Conservation (phyloP, 345 rosid species). For the Dovyalis caffra region DNA sequence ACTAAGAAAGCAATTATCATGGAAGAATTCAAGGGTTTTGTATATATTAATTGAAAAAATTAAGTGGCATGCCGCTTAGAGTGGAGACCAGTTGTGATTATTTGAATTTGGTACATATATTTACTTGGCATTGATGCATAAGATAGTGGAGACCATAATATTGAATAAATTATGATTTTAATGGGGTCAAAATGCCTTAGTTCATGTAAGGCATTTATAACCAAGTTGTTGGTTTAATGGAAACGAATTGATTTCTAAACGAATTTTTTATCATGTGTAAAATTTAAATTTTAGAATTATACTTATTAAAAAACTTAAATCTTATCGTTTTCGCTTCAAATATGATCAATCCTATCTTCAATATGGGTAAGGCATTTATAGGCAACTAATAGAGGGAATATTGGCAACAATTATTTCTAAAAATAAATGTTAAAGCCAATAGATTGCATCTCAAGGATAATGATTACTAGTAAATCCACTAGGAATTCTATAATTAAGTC, state of each 20-base stretch:
- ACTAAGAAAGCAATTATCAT: not conserved
- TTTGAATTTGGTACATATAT: not conserved
- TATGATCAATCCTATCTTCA: too few relatives aligned
- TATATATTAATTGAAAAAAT: not conserved
- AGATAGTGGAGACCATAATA: not conserved
- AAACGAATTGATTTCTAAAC: too few relatives aligned
- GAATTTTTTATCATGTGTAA: too few relatives aligned
- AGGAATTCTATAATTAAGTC: too few relatives aligned
- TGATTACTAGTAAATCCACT: too few relatives aligned
- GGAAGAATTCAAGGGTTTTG: not conserved
- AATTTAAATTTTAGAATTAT: too few relatives aligned
- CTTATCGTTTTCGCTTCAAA: too few relatives aligned
- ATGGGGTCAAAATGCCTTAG: not conserved
- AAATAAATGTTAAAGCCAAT: not conserved
- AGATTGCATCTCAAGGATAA: not conserved
- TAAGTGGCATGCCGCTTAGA: slow-evolving; percentile 4
- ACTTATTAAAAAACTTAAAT: too few relatives aligned
- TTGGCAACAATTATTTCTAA: not conserved
- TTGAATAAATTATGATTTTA: not conserved
- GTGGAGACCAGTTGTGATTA: slow-evolving; percentile 22
- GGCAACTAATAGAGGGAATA: not conserved
- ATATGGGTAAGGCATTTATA: not conserved
- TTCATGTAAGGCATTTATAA: not conserved
- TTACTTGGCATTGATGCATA: not conserved
- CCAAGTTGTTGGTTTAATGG: too few relatives aligned